Evolutionary conservation across 768 basidiomycete genomes (phyloP).

Genomic region (Tephrocybe rancida): DNA sequence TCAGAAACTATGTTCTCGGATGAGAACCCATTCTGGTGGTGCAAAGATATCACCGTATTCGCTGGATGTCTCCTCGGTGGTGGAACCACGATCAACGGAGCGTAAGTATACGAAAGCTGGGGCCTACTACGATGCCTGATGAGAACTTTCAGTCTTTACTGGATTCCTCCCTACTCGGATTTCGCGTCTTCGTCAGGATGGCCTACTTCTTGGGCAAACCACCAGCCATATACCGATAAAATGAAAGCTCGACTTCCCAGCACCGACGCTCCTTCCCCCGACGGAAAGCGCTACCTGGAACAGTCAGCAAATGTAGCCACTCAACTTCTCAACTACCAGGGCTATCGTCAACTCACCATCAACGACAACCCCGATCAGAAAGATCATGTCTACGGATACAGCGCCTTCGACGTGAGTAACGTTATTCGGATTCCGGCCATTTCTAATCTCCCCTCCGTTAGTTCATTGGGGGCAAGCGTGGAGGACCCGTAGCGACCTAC

Average conservation of each 20-base stretch:
- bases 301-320: conserved; percentile 47
- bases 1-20: conserved; percentile 65
- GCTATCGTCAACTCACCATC: conserved; percentile 55
- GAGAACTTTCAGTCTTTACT: conserved; percentile 42
- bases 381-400: conserved; percentile 63
- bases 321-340: conserved; percentile 47
- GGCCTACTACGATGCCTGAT: neutral
- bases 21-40: conserved; percentile 62
- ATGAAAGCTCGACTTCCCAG: conserved; percentile 53
- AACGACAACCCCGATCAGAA: conserved; percentile 58
- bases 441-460: conserved; percentile 9
- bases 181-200: conserved; percentile 53
- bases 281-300: conserved; percentile 59
- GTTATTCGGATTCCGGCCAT: neutral
- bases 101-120: conserved; percentile 35
- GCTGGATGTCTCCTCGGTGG: conserved; percentile 68
- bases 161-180: conserved; percentile 53
- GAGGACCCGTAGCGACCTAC: conserved; percentile 63
- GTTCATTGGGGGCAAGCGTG: conserved; percentile 49
- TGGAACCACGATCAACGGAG: conserved; percentile 65
- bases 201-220: conserved; percentile 57
- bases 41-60: conserved; percentile 64
- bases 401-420: conserved; percentile 38
- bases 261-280: conserved; percentile 61
- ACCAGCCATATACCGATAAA: conserved; percentile 50